Base-by-base conservation (phyloP, 75 land plant genomes). In the Pinus albicaulis region DNA sequence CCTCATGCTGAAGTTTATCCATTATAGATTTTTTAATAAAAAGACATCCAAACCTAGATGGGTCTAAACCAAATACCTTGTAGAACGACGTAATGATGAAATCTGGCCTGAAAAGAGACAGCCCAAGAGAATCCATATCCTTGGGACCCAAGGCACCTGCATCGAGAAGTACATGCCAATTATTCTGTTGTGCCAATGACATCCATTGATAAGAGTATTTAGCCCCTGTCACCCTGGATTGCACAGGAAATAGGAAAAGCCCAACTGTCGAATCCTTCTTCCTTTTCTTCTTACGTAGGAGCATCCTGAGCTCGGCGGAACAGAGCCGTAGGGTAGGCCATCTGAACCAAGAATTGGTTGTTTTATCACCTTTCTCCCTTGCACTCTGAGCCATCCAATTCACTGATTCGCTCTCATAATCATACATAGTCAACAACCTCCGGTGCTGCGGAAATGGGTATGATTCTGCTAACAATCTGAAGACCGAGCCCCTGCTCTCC, bases 181-280 rank as follows among this genome's bases (percentile, higher is more conserved):
- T 86, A 72, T 92, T 88, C 80, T 91, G 88, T 70, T 93, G 93
- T 23, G 96, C 96, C 44, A 91, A 61, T 14, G 93, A 86, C 93
- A 93, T 91, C 96, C 97, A 94, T 72, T 94, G 97, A 79, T 89
- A 94, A 0, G 93, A 94, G 53, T 94, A 94, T 82, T 89, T 94
- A 3, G 94, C 81, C 16, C 97, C 97, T 20, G 90, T 91, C 14
- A 94, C 92, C 58, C 94, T 83, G 28, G 93, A 91, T 72, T 91
- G 97, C 23, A 89, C 93, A 22, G 97, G 97, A 65, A 94, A 94
- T 17, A 89, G 90, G 74, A 94, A 94, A 36, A 94, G 82, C 25
- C 97, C 97, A 57, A 76, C 74, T 8, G 89, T 89, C 1, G 83
- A 83, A 64, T 88, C 86, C 78, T 87, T 88, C 81, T 82, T 89